Evolutionary conservation across 768 basidiomycete genomes (phyloP).

Genomic region (Chalciporus pseudorubinellus): DNA sequence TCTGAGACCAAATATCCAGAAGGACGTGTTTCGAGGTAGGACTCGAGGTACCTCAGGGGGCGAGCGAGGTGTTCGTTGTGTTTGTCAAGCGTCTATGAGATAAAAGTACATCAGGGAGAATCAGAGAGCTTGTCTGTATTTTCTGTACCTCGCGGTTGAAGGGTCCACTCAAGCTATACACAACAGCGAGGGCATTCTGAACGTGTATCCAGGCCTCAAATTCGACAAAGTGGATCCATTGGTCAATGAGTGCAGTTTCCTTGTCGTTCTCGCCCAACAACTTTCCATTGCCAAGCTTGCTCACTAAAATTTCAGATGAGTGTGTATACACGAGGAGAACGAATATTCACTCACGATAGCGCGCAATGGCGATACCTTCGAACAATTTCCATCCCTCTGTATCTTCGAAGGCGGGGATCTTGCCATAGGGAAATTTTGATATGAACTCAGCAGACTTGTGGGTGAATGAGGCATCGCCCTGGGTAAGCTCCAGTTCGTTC

Average conservation of each 20-base stretch:
- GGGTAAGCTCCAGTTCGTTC: constrained; percentile 11
- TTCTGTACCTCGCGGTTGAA: constrained; percentile 15
- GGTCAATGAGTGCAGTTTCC: constrained; percentile 14
- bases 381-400: constrained; percentile 16
- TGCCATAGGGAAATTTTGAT: constrained; percentile 16
- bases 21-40: constrained; percentile 3
- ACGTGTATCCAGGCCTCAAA: constrained; percentile 4
- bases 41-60: constrained; percentile 13
- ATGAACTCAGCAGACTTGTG: constrained; percentile 14
- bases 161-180: neutral
- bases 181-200: neutral
- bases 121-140: neutral
- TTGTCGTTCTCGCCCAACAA: constrained; percentile 14
- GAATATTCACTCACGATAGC: constrained; percentile 14
- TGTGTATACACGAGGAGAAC: too few species aligned
- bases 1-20: constrained; percentile 18
- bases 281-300: constrained; percentile 11
- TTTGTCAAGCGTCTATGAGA: neutral
- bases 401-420: constrained; percentile 20
- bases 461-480: neutral
- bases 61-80: constrained; percentile 1
- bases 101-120: neutral
- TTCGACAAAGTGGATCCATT: constrained; percentile 22
- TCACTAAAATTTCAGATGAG: constrained; percentile 6
- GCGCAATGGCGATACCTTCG: constrained; percentile 18